These are phyloP conservation scores for Bryoerythrophyllum caledonicum DNA, from an alignment of 225 moss, liverwort and hornwort species.

Conservation along the genomic window DNA sequence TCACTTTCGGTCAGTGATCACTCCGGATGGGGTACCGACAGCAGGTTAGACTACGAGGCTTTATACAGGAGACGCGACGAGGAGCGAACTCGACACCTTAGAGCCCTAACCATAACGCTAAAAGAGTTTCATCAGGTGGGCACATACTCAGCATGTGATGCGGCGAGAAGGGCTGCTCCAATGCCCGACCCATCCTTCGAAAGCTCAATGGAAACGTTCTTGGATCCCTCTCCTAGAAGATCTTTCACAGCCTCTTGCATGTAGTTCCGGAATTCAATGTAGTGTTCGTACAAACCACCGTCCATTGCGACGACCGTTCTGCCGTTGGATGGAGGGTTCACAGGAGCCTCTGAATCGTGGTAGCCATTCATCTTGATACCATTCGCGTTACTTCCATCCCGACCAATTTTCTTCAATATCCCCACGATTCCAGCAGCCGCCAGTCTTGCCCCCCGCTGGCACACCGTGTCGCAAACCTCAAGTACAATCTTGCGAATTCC, in stretches of 20 bases:
- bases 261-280: slow-evolving; percentile 71
- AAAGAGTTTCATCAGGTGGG: slow-evolving; percentile 24
- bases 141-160: slow-evolving; percentile 66
- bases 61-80: slow-evolving; percentile 19
- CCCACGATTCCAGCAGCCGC: slow-evolving; percentile 95
- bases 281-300: slow-evolving; percentile 91
- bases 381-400: slow-evolving; percentile 53
- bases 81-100: slow-evolving; percentile 19
- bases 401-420: slow-evolving; percentile 87
- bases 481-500: slow-evolving; percentile 73
- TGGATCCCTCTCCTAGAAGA: slow-evolving; percentile 68
- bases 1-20: too few relatives aligned
- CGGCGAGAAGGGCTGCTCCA: slow-evolving; percentile 91
- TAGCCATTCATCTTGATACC: slow-evolving; percentile 36
- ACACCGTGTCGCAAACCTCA: slow-evolving; percentile 73
- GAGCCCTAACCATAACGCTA: slow-evolving; percentile 8
- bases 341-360: slow-evolving; percentile 19
- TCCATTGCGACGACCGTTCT: slow-evolving; percentile 90
- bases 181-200: slow-evolving; percentile 98
- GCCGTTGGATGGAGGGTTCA: slow-evolving; percentile 34
- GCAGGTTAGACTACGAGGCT: neutral
- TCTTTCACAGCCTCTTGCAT: slow-evolving; percentile 76
- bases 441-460: slow-evolving; percentile 85
- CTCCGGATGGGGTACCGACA: slow-evolving; percentile 2
- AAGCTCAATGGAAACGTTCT: slow-evolving; percentile 72